Percentiles rank a stretch among this genome's conserved stretches.
Conservation (phyloP, 2,329 filamentous ascomycete genomes). For the Pseudogymnoascus sp. region DNA sequence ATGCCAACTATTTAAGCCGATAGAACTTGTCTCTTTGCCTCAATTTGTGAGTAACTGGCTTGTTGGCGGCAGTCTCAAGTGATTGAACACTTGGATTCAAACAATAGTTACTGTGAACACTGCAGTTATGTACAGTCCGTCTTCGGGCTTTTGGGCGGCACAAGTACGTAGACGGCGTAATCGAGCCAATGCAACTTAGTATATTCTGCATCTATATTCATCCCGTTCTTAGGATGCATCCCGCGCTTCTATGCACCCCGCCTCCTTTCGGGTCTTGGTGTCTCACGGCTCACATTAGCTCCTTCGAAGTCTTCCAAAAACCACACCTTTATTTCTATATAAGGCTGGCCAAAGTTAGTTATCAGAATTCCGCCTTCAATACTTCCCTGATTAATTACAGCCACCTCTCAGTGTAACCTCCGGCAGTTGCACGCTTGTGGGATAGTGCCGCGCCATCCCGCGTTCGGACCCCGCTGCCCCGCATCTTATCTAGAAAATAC, state of each 20-base stretch:
- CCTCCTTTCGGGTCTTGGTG: not conserved
- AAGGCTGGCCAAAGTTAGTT: not conserved
- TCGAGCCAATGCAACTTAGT: not conserved
- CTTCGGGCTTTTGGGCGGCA: not conserved
- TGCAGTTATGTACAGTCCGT: not conserved
- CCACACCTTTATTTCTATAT: not conserved
- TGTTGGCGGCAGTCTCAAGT: not conserved
- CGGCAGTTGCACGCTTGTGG: not conserved
- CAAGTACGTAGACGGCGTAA: not conserved
- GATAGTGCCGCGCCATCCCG: conserved; percentile 4
- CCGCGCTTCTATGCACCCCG: not conserved
- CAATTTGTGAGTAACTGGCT: not conserved
- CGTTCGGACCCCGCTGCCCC: not conserved
- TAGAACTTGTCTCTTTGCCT: not conserved
- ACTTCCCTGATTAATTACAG: not conserved
- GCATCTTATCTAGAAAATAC: not conserved
- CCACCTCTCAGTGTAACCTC: not conserved
- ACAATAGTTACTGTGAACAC: not conserved
- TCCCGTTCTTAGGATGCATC: not conserved
- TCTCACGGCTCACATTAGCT: not conserved
- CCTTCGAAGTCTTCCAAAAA: not conserved
- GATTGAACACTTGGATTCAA: not conserved
- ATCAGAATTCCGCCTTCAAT: not conserved
- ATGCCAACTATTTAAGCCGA: not conserved
- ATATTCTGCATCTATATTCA: not conserved